phyloP scores from a whole-genome alignment of 116 monocot species.

The Iris pallida region DNA sequence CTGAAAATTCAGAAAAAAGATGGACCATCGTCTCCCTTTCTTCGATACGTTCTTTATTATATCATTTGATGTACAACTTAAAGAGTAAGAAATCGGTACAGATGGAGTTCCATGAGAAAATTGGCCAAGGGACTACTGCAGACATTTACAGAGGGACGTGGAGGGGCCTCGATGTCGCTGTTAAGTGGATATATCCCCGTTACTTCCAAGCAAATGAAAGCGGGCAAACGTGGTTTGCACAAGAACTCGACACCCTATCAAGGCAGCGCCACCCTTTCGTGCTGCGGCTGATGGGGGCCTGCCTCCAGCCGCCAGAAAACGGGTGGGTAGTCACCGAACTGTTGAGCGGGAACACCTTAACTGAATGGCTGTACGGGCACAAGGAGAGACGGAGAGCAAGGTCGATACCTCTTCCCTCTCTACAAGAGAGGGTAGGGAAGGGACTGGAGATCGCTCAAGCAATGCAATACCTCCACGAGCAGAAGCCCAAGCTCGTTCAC shows the following conservation, averaged over 20 bases:
- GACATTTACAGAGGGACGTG: slow-evolving; percentile 34
- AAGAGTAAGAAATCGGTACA: not conserved
- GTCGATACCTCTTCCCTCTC: slow-evolving; percentile 12
- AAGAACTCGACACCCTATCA: slow-evolving; percentile 41
- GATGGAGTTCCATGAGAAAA: slow-evolving; percentile 37
- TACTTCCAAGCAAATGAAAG: slow-evolving; percentile 18
- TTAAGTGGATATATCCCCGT: slow-evolving; percentile 33
- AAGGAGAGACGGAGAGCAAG: slow-evolving; percentile 20
- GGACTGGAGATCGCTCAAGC: slow-evolving; percentile 38
- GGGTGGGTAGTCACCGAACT: slow-evolving; percentile 43
- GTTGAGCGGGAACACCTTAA: slow-evolving; percentile 25
- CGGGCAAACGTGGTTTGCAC: slow-evolving; percentile 26
- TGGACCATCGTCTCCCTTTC: too few relatives aligned
- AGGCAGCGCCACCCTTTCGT: slow-evolving; percentile 39
- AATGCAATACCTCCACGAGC: slow-evolving; percentile 39
- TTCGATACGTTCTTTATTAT: too few relatives aligned
- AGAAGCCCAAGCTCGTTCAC: slow-evolving; percentile 39
- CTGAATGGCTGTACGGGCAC: slow-evolving; percentile 34
- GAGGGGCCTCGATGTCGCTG: slow-evolving; percentile 40
- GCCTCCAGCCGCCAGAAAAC: slow-evolving; percentile 27
- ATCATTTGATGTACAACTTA: not conserved
- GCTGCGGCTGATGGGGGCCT: slow-evolving; percentile 33
- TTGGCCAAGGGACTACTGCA: slow-evolving; percentile 39
- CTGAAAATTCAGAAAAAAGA: not conserved
- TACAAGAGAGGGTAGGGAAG: slow-evolving; percentile 32